Evolutionary conservation across 2,329 filamentous ascomycete genomes (phyloP).

Genomic region (Fusarium domesticum): DNA sequence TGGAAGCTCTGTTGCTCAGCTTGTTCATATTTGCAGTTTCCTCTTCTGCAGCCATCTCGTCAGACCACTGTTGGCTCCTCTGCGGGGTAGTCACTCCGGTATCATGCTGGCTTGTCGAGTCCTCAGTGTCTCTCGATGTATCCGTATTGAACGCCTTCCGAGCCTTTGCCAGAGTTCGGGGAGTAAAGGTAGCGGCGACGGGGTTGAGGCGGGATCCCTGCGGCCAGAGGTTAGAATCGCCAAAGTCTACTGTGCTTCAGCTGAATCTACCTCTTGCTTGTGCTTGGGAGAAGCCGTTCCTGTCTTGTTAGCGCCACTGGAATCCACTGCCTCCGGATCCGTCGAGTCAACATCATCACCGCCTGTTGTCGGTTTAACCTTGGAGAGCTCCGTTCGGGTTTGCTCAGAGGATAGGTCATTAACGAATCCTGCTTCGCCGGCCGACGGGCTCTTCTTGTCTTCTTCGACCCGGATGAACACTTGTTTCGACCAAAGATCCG

Average conservation of each 20-base stretch:
- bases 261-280: slow-evolving; percentile 51
- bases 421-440: slow-evolving; percentile 29
- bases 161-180: slow-evolving; percentile 33
- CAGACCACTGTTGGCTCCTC: slow-evolving; percentile 29
- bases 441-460: slow-evolving; percentile 22
- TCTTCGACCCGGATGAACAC: slow-evolving; percentile 52
- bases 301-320: slow-evolving; percentile 20
- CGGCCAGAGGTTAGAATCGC: slow-evolving; percentile 42
- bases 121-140: slow-evolving; percentile 13
- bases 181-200: slow-evolving; percentile 54
- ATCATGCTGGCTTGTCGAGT: slow-evolving; percentile 6
- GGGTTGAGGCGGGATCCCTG: slow-evolving; percentile 56
- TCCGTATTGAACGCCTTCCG: slow-evolving; percentile 10
- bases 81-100: slow-evolving; percentile 9
- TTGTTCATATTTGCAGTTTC: slow-evolving; percentile 7
- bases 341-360: too few relatives aligned
- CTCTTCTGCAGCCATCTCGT: slow-evolving; percentile 30
- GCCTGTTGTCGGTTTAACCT: too few relatives aligned
- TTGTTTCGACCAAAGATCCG: slow-evolving; percentile 64
- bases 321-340: too few relatives aligned
- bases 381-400: slow-evolving; percentile 35
- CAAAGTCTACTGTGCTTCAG: slow-evolving; percentile 28
- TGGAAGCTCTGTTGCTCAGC: background rate
- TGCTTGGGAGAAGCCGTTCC: slow-evolving; percentile 35
- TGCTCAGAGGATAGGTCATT: slow-evolving; percentile 39